Conservation (phyloP, 2,329 filamentous ascomycete species). For the Xylaria sp. region DNA sequence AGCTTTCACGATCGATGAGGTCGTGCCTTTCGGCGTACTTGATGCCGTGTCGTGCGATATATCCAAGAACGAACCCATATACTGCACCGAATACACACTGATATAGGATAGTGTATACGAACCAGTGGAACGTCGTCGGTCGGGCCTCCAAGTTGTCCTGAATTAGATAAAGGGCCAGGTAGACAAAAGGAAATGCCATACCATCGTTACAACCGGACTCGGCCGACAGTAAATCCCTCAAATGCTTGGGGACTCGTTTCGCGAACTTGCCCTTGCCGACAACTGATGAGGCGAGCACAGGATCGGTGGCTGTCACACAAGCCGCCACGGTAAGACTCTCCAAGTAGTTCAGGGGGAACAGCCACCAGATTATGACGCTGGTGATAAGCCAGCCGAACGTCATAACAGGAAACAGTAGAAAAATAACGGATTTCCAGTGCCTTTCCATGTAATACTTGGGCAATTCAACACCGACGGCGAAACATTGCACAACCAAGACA, state of each 20-base stretch:
- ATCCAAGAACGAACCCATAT: conserved; percentile 83
- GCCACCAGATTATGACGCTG: conserved; percentile 91
- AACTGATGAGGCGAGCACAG: conserved; percentile 92
- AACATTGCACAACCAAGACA: conserved; percentile 87
- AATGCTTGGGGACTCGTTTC: conserved; percentile 93
- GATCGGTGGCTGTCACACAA: conserved; percentile 95
- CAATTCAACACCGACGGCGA: conserved; percentile 84
- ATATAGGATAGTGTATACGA: conserved; percentile 85
- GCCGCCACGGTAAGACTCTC: conserved; percentile 83
- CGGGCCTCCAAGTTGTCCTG: conserved; percentile 65
- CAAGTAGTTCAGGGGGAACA: conserved; percentile 79
- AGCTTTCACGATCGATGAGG: conserved; percentile 91
- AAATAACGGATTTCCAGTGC: conserved; percentile 88
- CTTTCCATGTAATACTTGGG: conserved; percentile 95
- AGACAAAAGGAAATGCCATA: conserved; percentile 98
- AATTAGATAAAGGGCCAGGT: conserved; percentile 85
- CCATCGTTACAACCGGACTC: conserved; percentile 99
- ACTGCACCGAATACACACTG: conserved; percentile 91
- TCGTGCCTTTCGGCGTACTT: conserved; percentile 78
- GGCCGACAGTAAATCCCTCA: conserved; percentile 88
- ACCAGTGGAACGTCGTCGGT: conserved; percentile 76
- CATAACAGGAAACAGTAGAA: conserved; percentile 93
- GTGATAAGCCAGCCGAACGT: conserved; percentile 91
- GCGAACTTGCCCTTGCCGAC: conserved; percentile 99
- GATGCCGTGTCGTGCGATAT: conserved; percentile 85